A percentile compares a stretch with the other conserved stretches of the same genome.
Conservation (phyloP, 1,139 yeast genomes). For the Zygoascus meyerae region DNA sequence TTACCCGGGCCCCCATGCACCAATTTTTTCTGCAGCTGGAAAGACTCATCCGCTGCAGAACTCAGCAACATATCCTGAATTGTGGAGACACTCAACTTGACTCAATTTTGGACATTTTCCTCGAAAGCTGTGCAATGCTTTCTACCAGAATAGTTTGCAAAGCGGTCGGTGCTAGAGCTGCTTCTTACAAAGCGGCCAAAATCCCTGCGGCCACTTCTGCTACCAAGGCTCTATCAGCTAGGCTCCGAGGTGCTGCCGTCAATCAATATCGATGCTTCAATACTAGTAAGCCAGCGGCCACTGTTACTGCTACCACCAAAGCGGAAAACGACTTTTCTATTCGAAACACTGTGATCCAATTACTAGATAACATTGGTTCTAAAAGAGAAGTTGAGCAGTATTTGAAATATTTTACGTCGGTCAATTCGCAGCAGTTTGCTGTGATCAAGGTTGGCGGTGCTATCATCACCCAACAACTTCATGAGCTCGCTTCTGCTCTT, state of each 20-base stretch:
- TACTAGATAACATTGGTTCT: constrained; percentile 91
- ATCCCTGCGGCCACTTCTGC: background rate
- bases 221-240: background rate
- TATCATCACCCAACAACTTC: constrained; percentile 87
- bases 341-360: constrained; percentile 89
- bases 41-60: constrained; percentile 2
- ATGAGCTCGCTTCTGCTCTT: constrained; percentile 88
- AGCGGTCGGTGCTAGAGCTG: constrained; percentile 2
- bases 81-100: background rate
- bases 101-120: no score
- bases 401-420: constrained; percentile 91
- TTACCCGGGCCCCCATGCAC: background rate
- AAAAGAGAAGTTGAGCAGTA: constrained; percentile 97
- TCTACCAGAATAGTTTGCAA: no score
- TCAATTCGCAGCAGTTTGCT: constrained; percentile 89
- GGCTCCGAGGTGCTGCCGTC: constrained; percentile 5
- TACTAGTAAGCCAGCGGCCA: background rate
- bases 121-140: no score
- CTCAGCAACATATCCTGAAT: background rate
- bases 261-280: background rate
- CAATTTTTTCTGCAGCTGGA: background rate
- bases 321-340: constrained; percentile 43
- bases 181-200: background rate
- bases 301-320: background rate
- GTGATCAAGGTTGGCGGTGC: constrained; percentile 99